Conservation (phyloP, 768 basidiomycete species). For the Strobilomyces echinocephalus region DNA sequence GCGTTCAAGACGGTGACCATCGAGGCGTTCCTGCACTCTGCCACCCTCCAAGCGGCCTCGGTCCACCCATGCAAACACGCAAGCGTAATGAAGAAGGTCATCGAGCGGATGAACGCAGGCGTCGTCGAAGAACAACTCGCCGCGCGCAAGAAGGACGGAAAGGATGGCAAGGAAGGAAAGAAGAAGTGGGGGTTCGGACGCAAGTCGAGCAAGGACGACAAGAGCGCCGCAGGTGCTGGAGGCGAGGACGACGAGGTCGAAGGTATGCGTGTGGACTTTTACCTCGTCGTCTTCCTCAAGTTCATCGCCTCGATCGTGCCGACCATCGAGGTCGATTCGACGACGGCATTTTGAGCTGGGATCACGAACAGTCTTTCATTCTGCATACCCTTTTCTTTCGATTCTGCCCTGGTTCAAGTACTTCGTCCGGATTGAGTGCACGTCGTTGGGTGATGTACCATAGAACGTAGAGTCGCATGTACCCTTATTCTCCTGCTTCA, state of each 20-base stretch:
- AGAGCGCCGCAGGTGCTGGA: constrained; percentile 20
- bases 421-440: constrained; percentile 2
- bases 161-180: constrained; percentile 51
- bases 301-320: constrained; percentile 98
- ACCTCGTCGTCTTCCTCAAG: constrained; percentile 97
- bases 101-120: constrained; percentile 94
- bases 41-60: constrained; percentile 79
- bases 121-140: constrained; percentile 80
- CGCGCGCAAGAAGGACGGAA: constrained; percentile 47
- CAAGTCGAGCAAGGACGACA: constrained; percentile 58
- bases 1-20: constrained; percentile 99
- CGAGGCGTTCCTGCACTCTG: constrained; percentile 94
- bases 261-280: constrained; percentile 96
- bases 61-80: constrained; percentile 99
- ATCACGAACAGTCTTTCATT: neutral
- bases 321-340: constrained; percentile 97
- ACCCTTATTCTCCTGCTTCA: constrained; percentile 17
- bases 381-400: constrained; percentile 13
- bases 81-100: constrained; percentile 99
- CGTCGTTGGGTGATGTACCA: constrained; percentile 8
- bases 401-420: neutral
- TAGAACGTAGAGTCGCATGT: constrained; percentile 26
- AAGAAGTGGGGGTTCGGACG: constrained; percentile 85
- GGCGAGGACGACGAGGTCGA: constrained; percentile 61
- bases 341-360: constrained; percentile 55